Evolutionary conservation across 1,284 basidiomycete species (phyloP).

Genomic region (Marasmius fiardii): DNA sequence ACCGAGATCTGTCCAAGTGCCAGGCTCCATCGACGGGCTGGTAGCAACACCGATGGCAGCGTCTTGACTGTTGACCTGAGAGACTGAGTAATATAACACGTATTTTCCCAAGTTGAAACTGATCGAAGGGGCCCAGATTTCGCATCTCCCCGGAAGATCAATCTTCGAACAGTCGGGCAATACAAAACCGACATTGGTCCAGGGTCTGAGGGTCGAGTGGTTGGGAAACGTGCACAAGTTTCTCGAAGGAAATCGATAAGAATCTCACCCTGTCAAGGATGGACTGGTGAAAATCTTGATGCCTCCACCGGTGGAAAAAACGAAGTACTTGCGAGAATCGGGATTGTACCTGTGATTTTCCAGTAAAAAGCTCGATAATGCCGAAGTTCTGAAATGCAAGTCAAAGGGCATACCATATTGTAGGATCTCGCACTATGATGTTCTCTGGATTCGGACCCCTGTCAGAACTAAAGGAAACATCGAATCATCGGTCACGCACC

Average conservation of each 20-base stretch:
- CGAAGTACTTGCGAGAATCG: constrained; percentile 8
- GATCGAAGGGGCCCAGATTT: constrained; percentile 14
- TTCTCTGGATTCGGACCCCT: constrained; percentile 1
- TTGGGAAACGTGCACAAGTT: no score
- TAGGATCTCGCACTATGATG: constrained; percentile 11
- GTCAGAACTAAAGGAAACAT: background rate
- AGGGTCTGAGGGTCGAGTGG: constrained; percentile 1
- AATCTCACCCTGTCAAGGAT: constrained; percentile 7
- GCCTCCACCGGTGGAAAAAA: constrained; percentile 7
- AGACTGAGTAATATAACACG: constrained; percentile 28
- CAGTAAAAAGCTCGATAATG: background rate
- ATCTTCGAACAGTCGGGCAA: constrained; percentile 12
- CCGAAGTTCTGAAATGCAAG: background rate
- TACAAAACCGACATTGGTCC: constrained; percentile 9
- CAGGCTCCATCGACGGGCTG: constrained; percentile 26
- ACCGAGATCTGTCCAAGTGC: constrained; percentile 31
- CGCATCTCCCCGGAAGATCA: constrained; percentile 4
- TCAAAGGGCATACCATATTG: constrained; percentile 2
- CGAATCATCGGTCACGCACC: background rate
- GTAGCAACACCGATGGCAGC: constrained; percentile 31
- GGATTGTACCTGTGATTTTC: background rate
- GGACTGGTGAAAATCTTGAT: constrained; percentile 10
- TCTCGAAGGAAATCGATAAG: no score
- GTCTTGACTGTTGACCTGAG: constrained; percentile 26
- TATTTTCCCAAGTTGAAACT: constrained; percentile 17